Conservation (phyloP, 176 grass and related monocot genomes). For the Leersia perrieri region DNA sequence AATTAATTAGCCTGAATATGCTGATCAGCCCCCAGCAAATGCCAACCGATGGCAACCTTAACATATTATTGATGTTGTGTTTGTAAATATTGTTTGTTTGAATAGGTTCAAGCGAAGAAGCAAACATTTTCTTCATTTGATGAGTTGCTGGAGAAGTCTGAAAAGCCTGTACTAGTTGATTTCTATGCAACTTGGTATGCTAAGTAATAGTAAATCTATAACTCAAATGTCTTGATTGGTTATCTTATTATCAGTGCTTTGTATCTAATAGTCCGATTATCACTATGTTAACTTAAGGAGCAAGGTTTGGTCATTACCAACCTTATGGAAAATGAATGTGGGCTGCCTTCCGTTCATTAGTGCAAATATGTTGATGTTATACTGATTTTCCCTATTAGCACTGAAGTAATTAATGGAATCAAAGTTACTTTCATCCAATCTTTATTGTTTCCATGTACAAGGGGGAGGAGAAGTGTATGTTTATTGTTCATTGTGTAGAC, state of each 20-base stretch:
- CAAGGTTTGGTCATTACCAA: background rate
- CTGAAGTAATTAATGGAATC: background rate
- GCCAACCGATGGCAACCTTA: too few relatives aligned
- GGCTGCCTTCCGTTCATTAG: background rate
- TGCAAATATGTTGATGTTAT: background rate
- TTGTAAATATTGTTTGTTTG: background rate
- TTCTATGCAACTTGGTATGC: constrained; percentile 97
- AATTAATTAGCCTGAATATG: too few relatives aligned
- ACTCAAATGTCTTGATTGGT: background rate
- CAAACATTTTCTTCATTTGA: constrained; percentile 82
- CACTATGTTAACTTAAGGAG: background rate
- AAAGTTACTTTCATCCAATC: background rate
- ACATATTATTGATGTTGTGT: background rate
- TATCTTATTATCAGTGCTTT: background rate
- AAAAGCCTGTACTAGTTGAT: constrained; percentile 85
- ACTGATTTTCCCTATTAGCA: background rate
- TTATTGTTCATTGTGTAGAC: constrained; percentile 1
- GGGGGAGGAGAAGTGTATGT: background rate
- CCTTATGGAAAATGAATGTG: background rate
- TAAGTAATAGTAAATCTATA: background rate
- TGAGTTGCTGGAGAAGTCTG: constrained; percentile 81
- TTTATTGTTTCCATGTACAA: background rate
- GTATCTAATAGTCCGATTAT: background rate
- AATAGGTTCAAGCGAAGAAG: constrained; percentile 83
- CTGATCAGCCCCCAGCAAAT: too few relatives aligned